These are phyloP conservation scores for Diplogelasinospora grovesii DNA, from an alignment of 495 filamentous ascomycete genomes.

Conservation along the genomic window DNA sequence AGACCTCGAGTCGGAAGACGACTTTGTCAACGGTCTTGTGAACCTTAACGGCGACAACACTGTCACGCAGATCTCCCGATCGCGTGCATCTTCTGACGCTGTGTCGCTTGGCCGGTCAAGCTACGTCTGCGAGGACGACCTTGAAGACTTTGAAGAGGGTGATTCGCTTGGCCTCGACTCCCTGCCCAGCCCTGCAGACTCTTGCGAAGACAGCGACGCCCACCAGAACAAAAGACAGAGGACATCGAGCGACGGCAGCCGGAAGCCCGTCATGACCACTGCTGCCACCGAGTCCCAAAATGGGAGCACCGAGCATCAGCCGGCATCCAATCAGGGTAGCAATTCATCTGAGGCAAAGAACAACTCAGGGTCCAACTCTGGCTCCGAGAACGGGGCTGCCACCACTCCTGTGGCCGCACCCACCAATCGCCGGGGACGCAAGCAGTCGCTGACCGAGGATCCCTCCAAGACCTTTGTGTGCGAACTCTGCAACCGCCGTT, in stretches of 20 bases:
- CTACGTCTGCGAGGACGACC: constrained; percentile 69
- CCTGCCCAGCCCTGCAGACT: constrained; percentile 41
- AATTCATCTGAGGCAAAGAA: constrained; percentile 18
- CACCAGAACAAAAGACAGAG: constrained; percentile 60
- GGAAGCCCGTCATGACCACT: constrained; percentile 42
- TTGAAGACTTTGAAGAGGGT: constrained; percentile 61
- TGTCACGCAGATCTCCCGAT: constrained; percentile 59
- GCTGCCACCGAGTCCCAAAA: constrained; percentile 36
- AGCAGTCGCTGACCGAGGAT: constrained; percentile 97
- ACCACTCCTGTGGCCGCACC: constrained; percentile 49
- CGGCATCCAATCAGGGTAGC: constrained; percentile 19
- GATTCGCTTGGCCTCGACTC: constrained; percentile 50
- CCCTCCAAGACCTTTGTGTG: constrained; percentile 98
- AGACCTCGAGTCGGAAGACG: constrained; percentile 89
- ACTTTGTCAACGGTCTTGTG: constrained; percentile 72
- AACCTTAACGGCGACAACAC: constrained; percentile 52
- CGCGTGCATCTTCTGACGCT: constrained; percentile 64
- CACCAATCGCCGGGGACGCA: constrained; percentile 88
- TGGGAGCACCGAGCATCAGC: constrained; percentile 31
- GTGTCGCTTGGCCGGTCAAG: constrained; percentile 65
- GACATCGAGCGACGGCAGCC: constrained; percentile 42
- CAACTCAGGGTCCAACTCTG: constrained; percentile 20
- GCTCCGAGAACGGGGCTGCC: constrained; percentile 19
- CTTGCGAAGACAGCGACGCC: constrained; percentile 37
- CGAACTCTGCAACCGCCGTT: constrained; percentile 89